These are phyloP conservation scores for Hypomyces perniciosus DNA, from an alignment of 2,329 filamentous ascomycete species.

Conservation along the genomic window DNA sequence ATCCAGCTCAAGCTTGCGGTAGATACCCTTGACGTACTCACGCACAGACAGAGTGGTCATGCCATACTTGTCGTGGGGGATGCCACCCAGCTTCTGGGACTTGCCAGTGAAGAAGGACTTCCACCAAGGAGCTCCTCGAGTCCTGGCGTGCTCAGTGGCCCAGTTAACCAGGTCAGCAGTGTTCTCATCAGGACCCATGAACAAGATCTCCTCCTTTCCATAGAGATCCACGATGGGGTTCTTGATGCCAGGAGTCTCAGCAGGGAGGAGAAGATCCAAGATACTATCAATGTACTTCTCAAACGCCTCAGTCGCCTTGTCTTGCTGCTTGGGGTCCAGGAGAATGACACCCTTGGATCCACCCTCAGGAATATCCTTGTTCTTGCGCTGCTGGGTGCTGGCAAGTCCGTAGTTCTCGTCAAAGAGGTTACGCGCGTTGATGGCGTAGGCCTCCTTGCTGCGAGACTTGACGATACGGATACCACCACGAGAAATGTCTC, in stretches of 20 bases:
- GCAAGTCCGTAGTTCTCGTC: conserved; percentile 98
- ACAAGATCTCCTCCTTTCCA: conserved; percentile 92
- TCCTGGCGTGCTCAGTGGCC: conserved; percentile 92
- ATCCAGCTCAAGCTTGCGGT: conserved; percentile 90
- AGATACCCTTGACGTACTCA: conserved; percentile 93
- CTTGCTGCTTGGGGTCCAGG: conserved; percentile 88
- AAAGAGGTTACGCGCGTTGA: conserved; percentile 93
- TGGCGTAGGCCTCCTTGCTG: conserved; percentile 90
- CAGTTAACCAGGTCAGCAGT: conserved; percentile 95
- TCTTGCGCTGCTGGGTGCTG: conserved; percentile 98
- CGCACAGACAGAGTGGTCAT: conserved; percentile 98
- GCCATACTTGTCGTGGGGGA: conserved; percentile 91
- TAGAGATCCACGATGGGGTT: conserved; percentile 96
- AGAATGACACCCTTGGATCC: conserved; percentile 97
- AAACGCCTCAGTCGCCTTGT: conserved; percentile 86
- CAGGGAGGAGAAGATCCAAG: conserved; percentile 84
- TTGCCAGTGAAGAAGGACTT: conserved; percentile 99
- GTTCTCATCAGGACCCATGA: conserved; percentile 99
- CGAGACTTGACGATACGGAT: conserved; percentile 98
- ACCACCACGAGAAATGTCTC: conserved; percentile 92
- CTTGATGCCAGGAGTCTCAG: conserved; percentile 92
- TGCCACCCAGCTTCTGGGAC: conserved; percentile 90
- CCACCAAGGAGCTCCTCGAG: conserved; percentile 92
- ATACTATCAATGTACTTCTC: conserved; percentile 99
- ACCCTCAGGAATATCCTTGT: conserved; percentile 98